phyloP scores from a whole-genome alignment of 495 filamentous ascomycete genomes.

The Bryoglossum gracile region DNA sequence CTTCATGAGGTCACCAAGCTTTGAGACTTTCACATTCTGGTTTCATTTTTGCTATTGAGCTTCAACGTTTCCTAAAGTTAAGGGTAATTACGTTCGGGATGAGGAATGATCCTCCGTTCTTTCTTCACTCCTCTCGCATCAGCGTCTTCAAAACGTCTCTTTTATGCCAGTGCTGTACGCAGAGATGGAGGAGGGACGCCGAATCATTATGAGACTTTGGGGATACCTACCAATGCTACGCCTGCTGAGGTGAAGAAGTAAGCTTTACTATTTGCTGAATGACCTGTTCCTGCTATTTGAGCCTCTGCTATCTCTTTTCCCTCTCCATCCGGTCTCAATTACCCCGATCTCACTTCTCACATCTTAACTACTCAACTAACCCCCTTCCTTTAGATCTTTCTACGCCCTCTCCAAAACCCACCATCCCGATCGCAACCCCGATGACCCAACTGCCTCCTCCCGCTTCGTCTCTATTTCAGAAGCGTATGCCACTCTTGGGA shows the following conservation, averaged over 20 bases:
- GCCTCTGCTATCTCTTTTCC: neutral
- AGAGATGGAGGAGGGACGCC: slow-evolving; percentile 25
- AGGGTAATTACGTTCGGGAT: slow-evolving; percentile 6
- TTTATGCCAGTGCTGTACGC: slow-evolving; percentile 35
- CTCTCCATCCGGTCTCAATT: neutral
- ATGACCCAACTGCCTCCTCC: slow-evolving; percentile 59
- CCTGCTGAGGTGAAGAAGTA: slow-evolving; percentile 79
- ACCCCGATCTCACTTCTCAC: neutral
- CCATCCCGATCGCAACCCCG: slow-evolving; percentile 88
- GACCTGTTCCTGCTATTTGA: too few species aligned
- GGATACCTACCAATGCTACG: slow-evolving; percentile 60
- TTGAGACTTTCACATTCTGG: neutral
- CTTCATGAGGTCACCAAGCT: neutral
- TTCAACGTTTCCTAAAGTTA: neutral
- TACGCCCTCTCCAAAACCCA: slow-evolving; percentile 85
- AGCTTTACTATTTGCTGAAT: slow-evolving; percentile 2
- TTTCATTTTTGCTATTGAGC: neutral
- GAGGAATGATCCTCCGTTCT: slow-evolving; percentile 26
- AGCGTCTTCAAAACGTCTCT: slow-evolving; percentile 21
- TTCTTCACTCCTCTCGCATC: slow-evolving; percentile 21
- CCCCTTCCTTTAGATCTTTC: slow-evolving; percentile 56
- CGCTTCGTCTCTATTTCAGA: slow-evolving; percentile 83
- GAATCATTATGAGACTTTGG: slow-evolving; percentile 80
- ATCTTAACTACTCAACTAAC: slow-evolving; percentile 4
- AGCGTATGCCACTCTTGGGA: slow-evolving; percentile 74